These are phyloP conservation scores for Starmera caribaea DNA, from an alignment of 805 yeast genomes.

Conservation along the genomic window DNA sequence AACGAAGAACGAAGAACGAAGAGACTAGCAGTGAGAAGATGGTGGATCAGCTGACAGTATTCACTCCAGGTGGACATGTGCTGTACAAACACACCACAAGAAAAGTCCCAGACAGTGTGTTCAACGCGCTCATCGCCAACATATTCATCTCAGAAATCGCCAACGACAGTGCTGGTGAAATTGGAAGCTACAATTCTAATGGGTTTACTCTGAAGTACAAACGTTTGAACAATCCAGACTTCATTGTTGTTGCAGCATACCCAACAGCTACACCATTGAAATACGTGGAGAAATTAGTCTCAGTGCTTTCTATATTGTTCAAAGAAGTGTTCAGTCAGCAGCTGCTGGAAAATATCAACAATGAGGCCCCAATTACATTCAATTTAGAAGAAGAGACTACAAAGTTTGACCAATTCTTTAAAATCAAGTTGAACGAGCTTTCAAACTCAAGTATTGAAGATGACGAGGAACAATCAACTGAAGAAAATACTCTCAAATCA, in stretches of 20 bases:
- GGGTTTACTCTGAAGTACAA: slow-evolving; percentile 36
- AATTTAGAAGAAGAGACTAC: slow-evolving; percentile 24
- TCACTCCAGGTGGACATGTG: slow-evolving; percentile 44
- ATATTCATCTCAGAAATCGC: slow-evolving; percentile 32
- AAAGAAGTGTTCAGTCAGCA: slow-evolving; percentile 22
- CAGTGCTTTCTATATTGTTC: slow-evolving; percentile 19
- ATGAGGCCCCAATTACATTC: slow-evolving; percentile 19
- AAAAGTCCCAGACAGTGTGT: slow-evolving; percentile 28
- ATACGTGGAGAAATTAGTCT: slow-evolving; percentile 26
- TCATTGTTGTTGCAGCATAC: slow-evolving; percentile 34
- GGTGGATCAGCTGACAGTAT: slow-evolving; percentile 41
- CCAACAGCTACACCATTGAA: slow-evolving; percentile 26
- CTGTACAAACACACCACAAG: slow-evolving; percentile 35
- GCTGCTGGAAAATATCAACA: slow-evolving; percentile 16
- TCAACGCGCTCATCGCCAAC: slow-evolving; percentile 40
- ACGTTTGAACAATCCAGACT: slow-evolving; percentile 30
- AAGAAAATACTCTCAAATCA: slow-evolving; percentile 1
- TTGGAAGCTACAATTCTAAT: slow-evolving; percentile 23
- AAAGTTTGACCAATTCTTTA: slow-evolving; percentile 29
- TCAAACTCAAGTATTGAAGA: slow-evolving; percentile 1
- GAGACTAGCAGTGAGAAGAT: slow-evolving; percentile 13
- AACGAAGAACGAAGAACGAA: neutral
- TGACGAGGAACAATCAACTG: slow-evolving; percentile 8
- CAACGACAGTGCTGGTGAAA: slow-evolving; percentile 14
- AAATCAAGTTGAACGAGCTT: slow-evolving; percentile 23